Evolutionary conservation across 306 rosid genomes (phyloP).

Genomic region (Trichosanthes truncata): DNA sequence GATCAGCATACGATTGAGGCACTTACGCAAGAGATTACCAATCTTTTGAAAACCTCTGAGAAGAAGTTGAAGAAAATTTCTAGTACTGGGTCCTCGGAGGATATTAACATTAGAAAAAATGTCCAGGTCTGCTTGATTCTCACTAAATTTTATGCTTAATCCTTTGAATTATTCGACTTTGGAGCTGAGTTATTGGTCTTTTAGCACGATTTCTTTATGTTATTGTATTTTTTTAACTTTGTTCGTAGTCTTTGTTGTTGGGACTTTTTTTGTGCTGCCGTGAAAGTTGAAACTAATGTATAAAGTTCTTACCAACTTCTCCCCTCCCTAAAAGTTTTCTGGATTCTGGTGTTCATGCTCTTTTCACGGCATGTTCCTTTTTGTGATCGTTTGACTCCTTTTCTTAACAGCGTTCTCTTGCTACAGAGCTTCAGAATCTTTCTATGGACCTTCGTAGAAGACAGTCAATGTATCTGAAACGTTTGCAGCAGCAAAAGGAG

Average conservation of each 20-base stretch:
- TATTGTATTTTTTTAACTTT: neutral
- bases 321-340: neutral
- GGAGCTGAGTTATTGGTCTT: neutral
- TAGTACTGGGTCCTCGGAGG: constrained; percentile 51
- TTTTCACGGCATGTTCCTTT: constrained; percentile 11
- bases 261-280: neutral
- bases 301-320: neutral
- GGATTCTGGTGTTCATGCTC: constrained; percentile 16
- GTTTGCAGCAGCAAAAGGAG: constrained; percentile 65
- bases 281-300: neutral
- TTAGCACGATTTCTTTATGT: neutral
- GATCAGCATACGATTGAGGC: constrained; percentile 51
- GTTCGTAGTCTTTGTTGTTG: neutral
- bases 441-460: constrained; percentile 63
- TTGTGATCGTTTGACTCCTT: constrained; percentile 32
- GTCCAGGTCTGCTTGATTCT: constrained; percentile 47
- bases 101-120: constrained; percentile 54
- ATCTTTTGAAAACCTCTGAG: constrained; percentile 52
- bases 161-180: neutral
- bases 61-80: constrained; percentile 48
- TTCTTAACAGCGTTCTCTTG: constrained; percentile 66
- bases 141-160: neutral
- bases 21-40: constrained; percentile 59
- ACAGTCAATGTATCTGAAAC: constrained; percentile 63
- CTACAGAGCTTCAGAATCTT: constrained; percentile 74